These are phyloP conservation scores for Terfezia boudieri DNA, from an alignment of 495 filamentous ascomycete species.

Conservation along the genomic window DNA sequence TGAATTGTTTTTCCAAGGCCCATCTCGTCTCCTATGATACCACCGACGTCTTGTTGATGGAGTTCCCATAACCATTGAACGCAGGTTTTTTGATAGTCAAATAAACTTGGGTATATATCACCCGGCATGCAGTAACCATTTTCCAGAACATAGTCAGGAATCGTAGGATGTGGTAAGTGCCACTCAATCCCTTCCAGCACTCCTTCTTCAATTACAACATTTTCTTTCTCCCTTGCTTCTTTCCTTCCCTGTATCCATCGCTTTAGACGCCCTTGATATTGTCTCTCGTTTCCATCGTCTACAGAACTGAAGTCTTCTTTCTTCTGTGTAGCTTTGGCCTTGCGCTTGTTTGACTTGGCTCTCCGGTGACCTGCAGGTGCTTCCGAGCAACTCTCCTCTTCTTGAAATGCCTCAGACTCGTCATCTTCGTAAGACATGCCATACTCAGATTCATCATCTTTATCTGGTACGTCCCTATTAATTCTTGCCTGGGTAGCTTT, in stretches of 20 bases:
- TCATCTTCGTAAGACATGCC: background rate
- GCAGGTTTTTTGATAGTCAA: constrained; percentile 87
- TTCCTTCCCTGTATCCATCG: constrained; percentile 52
- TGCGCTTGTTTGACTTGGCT: constrained; percentile 32
- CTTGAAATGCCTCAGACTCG: background rate
- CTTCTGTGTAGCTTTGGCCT: background rate
- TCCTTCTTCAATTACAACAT: constrained; percentile 1
- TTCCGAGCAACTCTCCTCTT: background rate
- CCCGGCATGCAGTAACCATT: constrained; percentile 63
- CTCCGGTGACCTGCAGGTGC: constrained; percentile 30
- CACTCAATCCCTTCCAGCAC: constrained; percentile 45
- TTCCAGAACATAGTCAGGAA: constrained; percentile 42
- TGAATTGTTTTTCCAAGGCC: constrained; percentile 93
- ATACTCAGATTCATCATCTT: background rate
- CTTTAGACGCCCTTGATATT: constrained; percentile 55
- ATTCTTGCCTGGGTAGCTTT: background rate
- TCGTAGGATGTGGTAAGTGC: constrained; percentile 62
- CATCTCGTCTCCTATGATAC: constrained; percentile 96
- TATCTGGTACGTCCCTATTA: background rate
- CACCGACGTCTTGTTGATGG: constrained; percentile 67
- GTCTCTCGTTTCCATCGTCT: constrained; percentile 75
- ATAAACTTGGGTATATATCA: constrained; percentile 72
- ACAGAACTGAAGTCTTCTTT: background rate
- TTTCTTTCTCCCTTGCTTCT: constrained; percentile 34
- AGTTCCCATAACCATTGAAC: constrained; percentile 95